Conservation (phyloP, 139 green algal species). For the Penium margaritaceum region DNA sequence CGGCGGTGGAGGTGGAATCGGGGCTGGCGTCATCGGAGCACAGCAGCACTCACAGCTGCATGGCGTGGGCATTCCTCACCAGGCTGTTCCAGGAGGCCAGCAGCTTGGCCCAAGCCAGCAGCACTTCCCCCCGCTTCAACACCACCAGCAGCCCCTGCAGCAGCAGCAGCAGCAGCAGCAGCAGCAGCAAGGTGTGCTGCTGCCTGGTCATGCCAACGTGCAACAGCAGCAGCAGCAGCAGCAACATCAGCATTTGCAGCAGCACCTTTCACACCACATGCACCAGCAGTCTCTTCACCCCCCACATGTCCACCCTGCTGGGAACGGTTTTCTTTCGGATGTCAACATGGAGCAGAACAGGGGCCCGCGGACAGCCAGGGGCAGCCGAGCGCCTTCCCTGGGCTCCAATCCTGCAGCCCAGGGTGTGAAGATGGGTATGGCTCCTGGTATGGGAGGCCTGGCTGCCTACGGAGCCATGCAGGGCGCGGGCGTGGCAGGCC, state of each 20-base stretch:
- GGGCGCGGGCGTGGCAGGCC: too few species aligned
- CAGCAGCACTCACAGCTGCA: neutral
- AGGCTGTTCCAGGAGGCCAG: neutral
- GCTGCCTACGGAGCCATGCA: too few species aligned
- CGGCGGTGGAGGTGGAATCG: neutral
- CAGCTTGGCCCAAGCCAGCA: neutral
- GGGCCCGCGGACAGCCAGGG: neutral
- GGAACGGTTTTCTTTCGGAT: neutral
- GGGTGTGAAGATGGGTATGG: neutral
- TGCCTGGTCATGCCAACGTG: too few species aligned
- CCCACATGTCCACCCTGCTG: too few species aligned
- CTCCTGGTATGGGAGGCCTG: neutral
- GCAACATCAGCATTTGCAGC: too few species aligned
- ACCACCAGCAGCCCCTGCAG: neutral
- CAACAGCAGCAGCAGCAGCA: slow-evolving; percentile 1
- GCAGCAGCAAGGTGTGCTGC: neutral
- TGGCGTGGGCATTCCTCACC: neutral
- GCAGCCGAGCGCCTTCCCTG: neutral
- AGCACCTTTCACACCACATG: too few species aligned
- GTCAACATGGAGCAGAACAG: neutral
- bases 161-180: neutral
- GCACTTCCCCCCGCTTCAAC: neutral
- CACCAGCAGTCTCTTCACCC: too few species aligned
- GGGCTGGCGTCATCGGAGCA: too few species aligned
- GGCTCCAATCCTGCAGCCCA: neutral